These are phyloP conservation scores for Aspergillus proliferans DNA, from an alignment of 2,329 filamentous ascomycete genomes.

Conservation along the genomic window DNA sequence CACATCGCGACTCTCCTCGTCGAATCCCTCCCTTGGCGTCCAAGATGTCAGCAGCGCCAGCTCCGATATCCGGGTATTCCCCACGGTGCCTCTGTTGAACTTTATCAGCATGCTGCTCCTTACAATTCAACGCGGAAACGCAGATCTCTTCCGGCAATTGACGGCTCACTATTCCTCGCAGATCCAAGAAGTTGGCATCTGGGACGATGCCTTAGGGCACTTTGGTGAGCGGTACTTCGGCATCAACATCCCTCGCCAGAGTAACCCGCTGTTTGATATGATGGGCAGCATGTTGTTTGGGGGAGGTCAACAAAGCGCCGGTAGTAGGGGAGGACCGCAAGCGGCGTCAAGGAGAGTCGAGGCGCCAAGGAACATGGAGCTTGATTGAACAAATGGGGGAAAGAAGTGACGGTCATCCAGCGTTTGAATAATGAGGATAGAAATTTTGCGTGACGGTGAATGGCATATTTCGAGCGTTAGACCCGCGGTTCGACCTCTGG, in stretches of 20 bases:
- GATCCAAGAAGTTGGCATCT: constrained; percentile 68
- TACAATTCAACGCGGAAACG: constrained; percentile 70
- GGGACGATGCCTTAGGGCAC: constrained; percentile 76
- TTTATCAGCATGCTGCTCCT: constrained; percentile 82
- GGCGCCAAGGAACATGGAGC: constrained; percentile 39
- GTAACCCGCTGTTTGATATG: constrained; percentile 94
- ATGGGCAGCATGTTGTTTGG: constrained; percentile 93
- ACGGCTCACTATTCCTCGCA: constrained; percentile 73
- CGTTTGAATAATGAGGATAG: constrained; percentile 12
- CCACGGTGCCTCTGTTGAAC: constrained; percentile 87
- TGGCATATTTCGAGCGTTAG: constrained; percentile 9
- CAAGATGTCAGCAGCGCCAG: constrained; percentile 73
- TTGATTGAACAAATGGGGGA: constrained; percentile 30
- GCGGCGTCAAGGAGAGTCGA: constrained; percentile 41
- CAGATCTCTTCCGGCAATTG: constrained; percentile 74
- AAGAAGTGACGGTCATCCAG: constrained; percentile 4
- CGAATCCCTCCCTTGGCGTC: constrained; percentile 59
- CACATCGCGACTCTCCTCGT: constrained; percentile 55
- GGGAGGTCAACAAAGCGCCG: constrained; percentile 47
- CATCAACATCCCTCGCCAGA: constrained; percentile 79
- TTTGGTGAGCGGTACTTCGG: constrained; percentile 97
- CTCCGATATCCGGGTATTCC: constrained; percentile 75
- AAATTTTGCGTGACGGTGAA: constrained; percentile 1
- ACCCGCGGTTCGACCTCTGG: constrained; percentile 49
- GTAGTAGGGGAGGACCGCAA: constrained; percentile 29